These are phyloP conservation scores for Apostasia ramifera DNA, from an alignment of 106 monocot species.

Conservation along the genomic window DNA sequence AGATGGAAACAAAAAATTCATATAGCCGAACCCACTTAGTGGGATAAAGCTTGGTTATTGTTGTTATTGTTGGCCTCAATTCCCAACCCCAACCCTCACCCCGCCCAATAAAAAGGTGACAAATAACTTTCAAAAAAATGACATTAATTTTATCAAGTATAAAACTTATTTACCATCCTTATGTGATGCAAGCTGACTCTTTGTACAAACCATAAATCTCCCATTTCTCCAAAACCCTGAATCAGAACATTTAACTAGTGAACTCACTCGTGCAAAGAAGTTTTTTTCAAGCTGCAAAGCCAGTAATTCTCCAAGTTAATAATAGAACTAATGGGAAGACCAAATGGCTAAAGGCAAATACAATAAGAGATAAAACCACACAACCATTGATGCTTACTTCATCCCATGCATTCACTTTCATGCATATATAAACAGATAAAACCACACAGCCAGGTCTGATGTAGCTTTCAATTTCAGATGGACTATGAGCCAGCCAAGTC, in stretches of 20 bases:
- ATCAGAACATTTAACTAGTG: constrained; percentile 50
- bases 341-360: neutral
- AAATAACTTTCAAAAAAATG: too few relatives aligned
- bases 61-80: too few relatives aligned
- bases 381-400: constrained; percentile 30
- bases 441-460: constrained; percentile 96
- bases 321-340: neutral
- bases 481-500: constrained; percentile 88
- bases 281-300: constrained; percentile 70
- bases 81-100: too few relatives aligned
- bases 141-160: too few relatives aligned
- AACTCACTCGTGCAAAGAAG: constrained; percentile 48
- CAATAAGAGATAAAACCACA: neutral
- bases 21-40: too few relatives aligned
- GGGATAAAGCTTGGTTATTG: too few relatives aligned
- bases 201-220: constrained; percentile 77
- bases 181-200: constrained; percentile 61
- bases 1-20: too few relatives aligned
- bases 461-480: constrained; percentile 95
- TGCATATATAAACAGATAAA: constrained; percentile 74
- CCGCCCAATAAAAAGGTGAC: too few relatives aligned
- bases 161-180: constrained; percentile 59
- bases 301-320: neutral
- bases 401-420: constrained; percentile 73
- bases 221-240: constrained; percentile 84